Conservation (phyloP, 2,329 filamentous ascomycete species). For the Phoma herbarum region DNA sequence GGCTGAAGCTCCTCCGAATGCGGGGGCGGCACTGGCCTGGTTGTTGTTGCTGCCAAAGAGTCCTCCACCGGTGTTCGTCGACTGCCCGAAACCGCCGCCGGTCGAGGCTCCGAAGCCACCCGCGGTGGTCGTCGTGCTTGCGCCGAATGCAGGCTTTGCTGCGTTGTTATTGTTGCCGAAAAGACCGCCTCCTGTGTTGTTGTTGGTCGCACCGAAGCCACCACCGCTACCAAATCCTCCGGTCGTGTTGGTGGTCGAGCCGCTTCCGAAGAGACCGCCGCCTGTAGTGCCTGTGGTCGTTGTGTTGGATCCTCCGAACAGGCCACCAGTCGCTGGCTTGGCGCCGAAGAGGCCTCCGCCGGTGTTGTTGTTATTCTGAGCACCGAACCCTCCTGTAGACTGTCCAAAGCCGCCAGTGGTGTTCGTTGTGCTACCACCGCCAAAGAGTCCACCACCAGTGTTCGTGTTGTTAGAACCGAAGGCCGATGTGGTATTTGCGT, state of each 20-base stretch:
- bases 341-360: constrained; percentile 46
- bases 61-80: constrained; percentile 42
- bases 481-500: constrained; percentile 48
- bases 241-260: constrained; percentile 38
- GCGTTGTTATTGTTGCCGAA: constrained; percentile 58
- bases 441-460: constrained; percentile 57
- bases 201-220: constrained; percentile 45
- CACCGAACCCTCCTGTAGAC: constrained; percentile 41
- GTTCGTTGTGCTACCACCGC: constrained; percentile 47
- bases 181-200: constrained; percentile 50
- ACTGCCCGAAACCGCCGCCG: constrained; percentile 39
- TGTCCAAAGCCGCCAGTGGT: constrained; percentile 47
- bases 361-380: constrained; percentile 36
- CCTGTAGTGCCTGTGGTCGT: constrained; percentile 39
- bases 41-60: constrained; percentile 47
- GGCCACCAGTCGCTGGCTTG: constrained; percentile 48
- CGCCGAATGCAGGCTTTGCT: constrained; percentile 47
- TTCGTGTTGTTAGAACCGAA: constrained; percentile 58
- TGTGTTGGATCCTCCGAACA: constrained; percentile 53
- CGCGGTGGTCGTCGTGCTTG: constrained; percentile 39
- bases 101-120: constrained; percentile 41
- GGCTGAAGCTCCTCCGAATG: constrained; percentile 39
- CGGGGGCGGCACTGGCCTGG: constrained; percentile 36
- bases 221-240: constrained; percentile 43
- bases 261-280: constrained; percentile 48